Evolutionary conservation across 768 basidiomycete genomes (phyloP), one percentile per base, ranked within the genome.

Genomic region (Lyophyllum decastes): DNA sequence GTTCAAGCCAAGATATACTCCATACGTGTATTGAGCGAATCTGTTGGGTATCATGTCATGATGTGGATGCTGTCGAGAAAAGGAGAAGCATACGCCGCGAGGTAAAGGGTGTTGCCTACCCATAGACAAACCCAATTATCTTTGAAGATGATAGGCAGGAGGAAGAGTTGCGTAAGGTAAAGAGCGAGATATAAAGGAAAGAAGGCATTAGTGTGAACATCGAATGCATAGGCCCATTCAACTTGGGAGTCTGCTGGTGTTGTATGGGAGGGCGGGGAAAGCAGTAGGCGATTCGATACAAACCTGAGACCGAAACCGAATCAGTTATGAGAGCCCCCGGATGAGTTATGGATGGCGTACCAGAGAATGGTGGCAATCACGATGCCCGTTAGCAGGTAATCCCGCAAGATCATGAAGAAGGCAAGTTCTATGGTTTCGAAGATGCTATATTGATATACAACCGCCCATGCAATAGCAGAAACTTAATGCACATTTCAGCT

Each of bases 171-270:
- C 0, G 90, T 90, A 57, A 94, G 77, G 70, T 97, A 97, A 53
- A 97, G 83, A 10, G 91, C 89, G 58, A 97, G 83, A 74, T 92
- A 96, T 58, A 95, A 78, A 19, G 95, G 95, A 73, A 98, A 96
- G 80, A 98, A 98, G 2, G 94, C 89, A 66, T 98, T 98, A 58
- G 90, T 95, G 72, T 97, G 95, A 16, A 98, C 90, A 71, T 98
- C 96, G 66, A 98, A 96, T 12, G 92, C 94, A 72, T 97, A 98
- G 4, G 89, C 91, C 92, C 89, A 95, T 78, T 94, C 92, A 27
- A 94, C 89, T 19, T 74, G 74, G 44, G 89, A 84, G 63, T 90
- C 86, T n/a, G 83, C 80, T 0, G 82, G 82, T 11, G 87, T 81
- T 26, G 87, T 83, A 70, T 88, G 89, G 10, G 90, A 86, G 11